Base-by-base conservation (phyloP, 1,284 basidiomycete genomes). In the Pterulicium gracile region DNA sequence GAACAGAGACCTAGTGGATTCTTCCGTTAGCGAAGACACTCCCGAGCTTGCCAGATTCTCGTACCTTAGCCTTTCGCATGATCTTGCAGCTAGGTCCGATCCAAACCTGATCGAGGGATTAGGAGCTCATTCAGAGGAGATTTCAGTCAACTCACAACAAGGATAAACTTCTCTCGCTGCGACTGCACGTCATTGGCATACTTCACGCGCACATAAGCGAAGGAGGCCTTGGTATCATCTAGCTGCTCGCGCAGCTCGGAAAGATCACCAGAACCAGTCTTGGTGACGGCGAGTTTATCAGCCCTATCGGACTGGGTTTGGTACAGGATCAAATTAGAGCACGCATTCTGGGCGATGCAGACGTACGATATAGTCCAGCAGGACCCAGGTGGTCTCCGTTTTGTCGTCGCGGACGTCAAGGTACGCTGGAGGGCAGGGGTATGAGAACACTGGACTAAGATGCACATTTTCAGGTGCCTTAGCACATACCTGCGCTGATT, bases 141-240 rank as follows among this genome's bases (percentile, higher is more conserved):
- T 48, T 18, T 15, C 55, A 49, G 48, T 39, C 47, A 42, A 63
- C 62, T 54, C 49, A 83, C 79, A 62, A 94, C 75, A 57, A 94
- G 73, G 54, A 89, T 77, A 66, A 94, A 94, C 70, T 93, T 94
- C 70, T 92, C 85, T 51, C 91, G 77, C 63, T 73, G 81, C 42
- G 81, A 83, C 68, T 88, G 85, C 68, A 83, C 86, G 67, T 88
- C 89, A 58, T 92, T 94, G 46, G 86, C 74, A 63, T 88, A 94
- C 54, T 77, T 73, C 52, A 95, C 77, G 55, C 88, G 82, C 43
- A 69, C 85, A 61, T 94, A 94, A 42, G 77, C 90, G 59, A 76
- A 94, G 39, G 82, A 88, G 17, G 87, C 90, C 58, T 78, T 83
- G 48, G 70, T 64, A 42, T 88, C 82, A 55, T 87, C 73, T 21